Percentiles rank a stretch among this genome's conserved stretches.
Evolutionary conservation across 179 eudicot species (phyloP).

Genomic region (Vitellaria paradoxa): DNA sequence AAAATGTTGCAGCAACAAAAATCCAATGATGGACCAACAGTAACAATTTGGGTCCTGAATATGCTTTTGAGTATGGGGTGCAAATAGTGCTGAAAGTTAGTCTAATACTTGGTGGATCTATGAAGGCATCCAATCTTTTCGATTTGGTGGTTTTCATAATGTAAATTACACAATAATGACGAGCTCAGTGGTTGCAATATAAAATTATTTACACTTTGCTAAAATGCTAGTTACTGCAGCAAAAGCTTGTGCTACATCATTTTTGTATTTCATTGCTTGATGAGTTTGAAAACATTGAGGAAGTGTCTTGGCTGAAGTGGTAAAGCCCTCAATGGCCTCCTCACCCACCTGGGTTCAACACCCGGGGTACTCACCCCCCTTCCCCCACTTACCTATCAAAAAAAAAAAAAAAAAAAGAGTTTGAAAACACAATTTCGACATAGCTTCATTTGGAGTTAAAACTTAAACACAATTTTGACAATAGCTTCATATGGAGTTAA

Average conservation of each 20-base stretch:
- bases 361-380: too few species aligned
- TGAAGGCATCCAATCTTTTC: not conserved
- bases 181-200: not conserved
- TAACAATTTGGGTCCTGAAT: not conserved
- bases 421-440: not conserved
- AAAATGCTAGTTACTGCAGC: conserved; percentile 6
- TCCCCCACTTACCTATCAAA: too few species aligned
- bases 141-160: not conserved
- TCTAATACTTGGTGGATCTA: not conserved
- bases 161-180: not conserved
- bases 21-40: not conserved
- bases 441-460: not conserved
- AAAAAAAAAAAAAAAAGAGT: too few species aligned
- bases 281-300: not conserved
- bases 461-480: not conserved
- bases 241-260: not conserved
- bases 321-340: too few species aligned
- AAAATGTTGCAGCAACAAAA: not conserved
- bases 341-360: too few species aligned
- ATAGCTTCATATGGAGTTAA: not conserved
- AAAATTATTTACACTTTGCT: not conserved
- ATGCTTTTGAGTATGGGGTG: not conserved
- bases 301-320: too few species aligned
- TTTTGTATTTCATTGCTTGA: not conserved
- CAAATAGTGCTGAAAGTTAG: not conserved